Percentiles rank a stretch among this genome's conserved stretches.
Conservation (phyloP, 1,139 yeast genomes). For the Kodamaea ohmeri region DNA sequence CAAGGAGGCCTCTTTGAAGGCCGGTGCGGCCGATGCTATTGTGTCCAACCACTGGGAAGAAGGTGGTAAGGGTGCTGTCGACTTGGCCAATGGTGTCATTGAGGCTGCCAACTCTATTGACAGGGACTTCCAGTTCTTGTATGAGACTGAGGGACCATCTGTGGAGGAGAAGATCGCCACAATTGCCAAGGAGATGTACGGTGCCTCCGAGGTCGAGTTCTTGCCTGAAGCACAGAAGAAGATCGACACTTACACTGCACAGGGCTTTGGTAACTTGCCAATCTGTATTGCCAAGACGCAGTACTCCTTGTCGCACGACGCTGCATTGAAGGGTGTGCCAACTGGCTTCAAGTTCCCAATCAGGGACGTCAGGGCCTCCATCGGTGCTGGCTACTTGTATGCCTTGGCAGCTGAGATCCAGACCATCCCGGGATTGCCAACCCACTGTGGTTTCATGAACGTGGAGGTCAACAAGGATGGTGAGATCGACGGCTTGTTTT, state of each 20-base stretch:
- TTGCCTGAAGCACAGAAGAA: slow-evolving; percentile 81
- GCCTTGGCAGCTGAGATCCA: slow-evolving; percentile 97
- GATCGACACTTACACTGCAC: slow-evolving; percentile 78
- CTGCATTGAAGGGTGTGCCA: slow-evolving; percentile 91
- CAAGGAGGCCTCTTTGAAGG: slow-evolving; percentile 77
- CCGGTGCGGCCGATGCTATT: slow-evolving; percentile 95
- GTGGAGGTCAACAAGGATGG: slow-evolving; percentile 93
- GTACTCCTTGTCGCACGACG: slow-evolving; percentile 93
- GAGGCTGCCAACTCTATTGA: slow-evolving; percentile 58
- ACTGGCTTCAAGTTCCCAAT: slow-evolving; percentile 92
- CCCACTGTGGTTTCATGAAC: slow-evolving; percentile 95
- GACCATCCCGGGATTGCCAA: slow-evolving; percentile 97
- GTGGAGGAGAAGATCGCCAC: slow-evolving; percentile 81
- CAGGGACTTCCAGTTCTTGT: slow-evolving; percentile 65
- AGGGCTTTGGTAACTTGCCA: slow-evolving; percentile 91
- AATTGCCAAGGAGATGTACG: slow-evolving; percentile 90
- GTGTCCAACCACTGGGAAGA: slow-evolving; percentile 97
- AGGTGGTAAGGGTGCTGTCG: slow-evolving; percentile 94
- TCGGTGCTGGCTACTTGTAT: slow-evolving; percentile 95
- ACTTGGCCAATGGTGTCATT: slow-evolving; percentile 82
- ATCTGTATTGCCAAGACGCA: slow-evolving; percentile 98
- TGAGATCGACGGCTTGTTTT: slow-evolving; percentile 92
- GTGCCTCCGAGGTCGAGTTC: slow-evolving; percentile 87
- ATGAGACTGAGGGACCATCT: slow-evolving; percentile 58
- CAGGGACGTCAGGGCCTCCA: slow-evolving; percentile 88